Base-by-base conservation (phyloP, 176 grass and related monocot species). In the Areca catechu region DNA sequence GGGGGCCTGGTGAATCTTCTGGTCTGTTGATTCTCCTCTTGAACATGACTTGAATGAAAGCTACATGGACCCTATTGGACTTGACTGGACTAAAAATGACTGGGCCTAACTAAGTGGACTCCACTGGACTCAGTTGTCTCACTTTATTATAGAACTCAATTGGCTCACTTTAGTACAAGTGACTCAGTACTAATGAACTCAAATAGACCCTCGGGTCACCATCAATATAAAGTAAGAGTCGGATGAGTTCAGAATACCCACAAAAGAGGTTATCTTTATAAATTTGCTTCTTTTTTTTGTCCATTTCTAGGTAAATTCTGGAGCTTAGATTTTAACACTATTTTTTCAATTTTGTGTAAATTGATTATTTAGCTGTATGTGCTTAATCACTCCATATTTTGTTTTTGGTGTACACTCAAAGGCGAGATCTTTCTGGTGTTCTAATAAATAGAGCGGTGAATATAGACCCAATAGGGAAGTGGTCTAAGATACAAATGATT, bases 391-490 rank as follows among this genome's bases (percentile, higher is more conserved):
- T n/a, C n/a, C 24, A 58, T n/a, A n/a, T 57, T 59, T 20, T 48
- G 49, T 56, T 71, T 51, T 22, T 54, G 73, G 65, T 27, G 53
- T 70, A 98, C 87, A 98, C 93, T 0, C 75, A 87, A 25, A 88
- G 87, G 52, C 89, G 93, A 58, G 93, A 98, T 85, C 86, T 98
- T 63, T 87, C 87, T 50, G 93, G 83, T 67, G 83, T 89, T 83
- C 82, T 98, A 80, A 85, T 98, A 63, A 86, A 89, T 63, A 89
- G 93, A 82, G 93, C 87, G 49, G 89, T 98, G 56, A 98, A 98
- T 88, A 63, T 98, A 37, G 93, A 98, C 63, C 93, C 84, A 3
- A 88, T 98, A 60, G 93, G 93, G 4, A 98, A 92, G 65, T 98
- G 93, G 87, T 98, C 93, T 78, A 92, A 98, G 93, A 87, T 98